These are phyloP conservation scores for Neurospora sp. DNA, from an alignment of 495 filamentous ascomycete genomes.

Conservation along the genomic window DNA sequence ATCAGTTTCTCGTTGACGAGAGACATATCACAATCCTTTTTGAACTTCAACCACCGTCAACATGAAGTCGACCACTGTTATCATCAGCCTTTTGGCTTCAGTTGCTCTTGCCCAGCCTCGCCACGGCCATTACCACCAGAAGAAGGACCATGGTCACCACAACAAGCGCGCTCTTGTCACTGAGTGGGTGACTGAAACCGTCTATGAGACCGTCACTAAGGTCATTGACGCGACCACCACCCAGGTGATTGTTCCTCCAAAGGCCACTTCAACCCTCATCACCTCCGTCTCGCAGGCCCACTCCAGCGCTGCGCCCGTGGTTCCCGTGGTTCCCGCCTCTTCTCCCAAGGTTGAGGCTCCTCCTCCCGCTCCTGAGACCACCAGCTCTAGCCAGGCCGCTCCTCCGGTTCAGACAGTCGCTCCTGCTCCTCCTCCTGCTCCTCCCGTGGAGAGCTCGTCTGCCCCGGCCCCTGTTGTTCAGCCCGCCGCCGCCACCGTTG, in stretches of 20 bases:
- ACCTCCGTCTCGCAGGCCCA: slow-evolving; percentile 4
- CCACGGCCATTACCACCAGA: slow-evolving; percentile 28
- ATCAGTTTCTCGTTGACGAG: neutral
- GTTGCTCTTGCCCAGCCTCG: slow-evolving; percentile 35
- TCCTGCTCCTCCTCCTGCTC: slow-evolving; percentile 2
- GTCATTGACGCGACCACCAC: slow-evolving; percentile 34
- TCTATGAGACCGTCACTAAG: slow-evolving; percentile 39
- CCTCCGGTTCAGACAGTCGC: slow-evolving; percentile 1
- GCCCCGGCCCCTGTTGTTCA: neutral
- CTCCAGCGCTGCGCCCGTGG: slow-evolving; percentile 1
- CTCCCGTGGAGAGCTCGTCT: neutral
- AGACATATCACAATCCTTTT: neutral
- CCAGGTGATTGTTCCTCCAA: slow-evolving; percentile 23
- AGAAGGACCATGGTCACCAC: slow-evolving; percentile 18
- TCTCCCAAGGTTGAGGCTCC: slow-evolving; percentile 8
- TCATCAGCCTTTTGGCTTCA: slow-evolving; percentile 33
- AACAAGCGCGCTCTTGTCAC: slow-evolving; percentile 36
- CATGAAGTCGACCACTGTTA: slow-evolving; percentile 40
- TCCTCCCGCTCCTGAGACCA: slow-evolving; percentile 9
- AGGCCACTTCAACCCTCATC: slow-evolving; percentile 10
- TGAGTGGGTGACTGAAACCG: slow-evolving; percentile 37
- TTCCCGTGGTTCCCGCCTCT: slow-evolving; percentile 4
- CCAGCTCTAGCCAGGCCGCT: neutral
- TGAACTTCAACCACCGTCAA: slow-evolving; percentile 8
- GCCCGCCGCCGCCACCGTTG: slow-evolving; percentile 4